phyloP scores from a whole-genome alignment of 202 grass and related monocot genomes.

The Cymbopogon flexuosus region DNA sequence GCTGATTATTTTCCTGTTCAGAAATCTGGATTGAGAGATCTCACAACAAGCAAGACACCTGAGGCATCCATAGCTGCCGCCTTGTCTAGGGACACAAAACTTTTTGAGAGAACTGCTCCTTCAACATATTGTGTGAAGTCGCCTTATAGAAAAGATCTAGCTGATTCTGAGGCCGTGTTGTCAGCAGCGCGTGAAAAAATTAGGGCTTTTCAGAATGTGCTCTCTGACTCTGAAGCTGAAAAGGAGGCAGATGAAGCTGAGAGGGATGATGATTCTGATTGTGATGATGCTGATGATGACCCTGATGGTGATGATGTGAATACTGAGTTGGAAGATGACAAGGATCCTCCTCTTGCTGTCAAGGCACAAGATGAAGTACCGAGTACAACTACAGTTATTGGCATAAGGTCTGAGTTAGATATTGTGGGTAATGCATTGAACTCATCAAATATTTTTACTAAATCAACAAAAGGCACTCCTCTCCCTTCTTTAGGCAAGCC shows the following conservation, averaged over 20 bases:
- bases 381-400: constrained; percentile 25
- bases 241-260: constrained; percentile 65
- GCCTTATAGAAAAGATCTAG: constrained; percentile 89
- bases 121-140: constrained; percentile 93
- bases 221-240: constrained; percentile 81
- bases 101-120: constrained; percentile 96
- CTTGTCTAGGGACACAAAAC: constrained; percentile 81
- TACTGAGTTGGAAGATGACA: constrained; percentile 41
- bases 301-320: constrained; percentile 69
- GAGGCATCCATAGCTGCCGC: constrained; percentile 98
- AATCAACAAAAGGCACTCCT: constrained; percentile 39
- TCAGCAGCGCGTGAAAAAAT: constrained; percentile 85
- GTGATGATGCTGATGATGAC: constrained; percentile 75
- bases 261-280: constrained; percentile 91
- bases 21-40: constrained; percentile 97
- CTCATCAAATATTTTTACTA: constrained; percentile 28
- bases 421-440: constrained; percentile 29
- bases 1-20: constrained; percentile 31
- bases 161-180: constrained; percentile 65
- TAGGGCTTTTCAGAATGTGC: constrained; percentile 80
- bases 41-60: constrained; percentile 97
- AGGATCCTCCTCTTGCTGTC: constrained; percentile 38
- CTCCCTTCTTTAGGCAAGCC: constrained; percentile 41
- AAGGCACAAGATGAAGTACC: constrained; percentile 42
- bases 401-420: constrained; percentile 24